These are phyloP conservation scores for Rhinocladiella similis DNA, from an alignment of 2,329 filamentous ascomycete genomes.

Conservation along the genomic window DNA sequence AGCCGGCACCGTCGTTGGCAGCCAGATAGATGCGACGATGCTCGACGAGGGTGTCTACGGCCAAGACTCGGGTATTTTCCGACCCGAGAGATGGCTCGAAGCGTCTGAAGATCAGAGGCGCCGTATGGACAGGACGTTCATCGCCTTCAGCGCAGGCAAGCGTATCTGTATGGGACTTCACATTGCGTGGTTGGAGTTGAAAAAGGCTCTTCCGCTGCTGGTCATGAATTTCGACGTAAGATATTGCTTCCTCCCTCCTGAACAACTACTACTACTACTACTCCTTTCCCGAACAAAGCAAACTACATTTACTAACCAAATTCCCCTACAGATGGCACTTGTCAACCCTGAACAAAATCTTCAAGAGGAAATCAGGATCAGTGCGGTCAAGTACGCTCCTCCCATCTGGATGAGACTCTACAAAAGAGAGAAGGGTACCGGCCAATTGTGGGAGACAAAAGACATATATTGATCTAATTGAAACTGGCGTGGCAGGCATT, in stretches of 20 bases:
- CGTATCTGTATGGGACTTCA: conserved; percentile 13
- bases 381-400: conserved; percentile 16
- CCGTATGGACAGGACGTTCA: conserved; percentile 11
- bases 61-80: conserved; percentile 16
- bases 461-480: too few relatives aligned
- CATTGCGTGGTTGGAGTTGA: conserved; percentile 15
- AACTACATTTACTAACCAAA: neutral
- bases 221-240: conserved; percentile 12
- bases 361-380: conserved; percentile 8
- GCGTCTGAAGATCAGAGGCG: conserved; percentile 2
- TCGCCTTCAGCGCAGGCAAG: conserved; percentile 14
- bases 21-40: neutral
- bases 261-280: too few relatives aligned
- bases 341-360: conserved; percentile 11
- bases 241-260: neutral
- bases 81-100: conserved; percentile 40
- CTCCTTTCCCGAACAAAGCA: neutral
- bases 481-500: too few relatives aligned
- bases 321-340: conserved; percentile 4
- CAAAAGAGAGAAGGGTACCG: neutral
- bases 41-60: conserved; percentile 21
- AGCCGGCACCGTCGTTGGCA: conserved; percentile 7
- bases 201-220: conserved; percentile 10
- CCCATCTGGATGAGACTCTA: conserved; percentile 12
- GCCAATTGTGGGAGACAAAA: neutral